phyloP scores from a whole-genome alignment of 2,329 filamentous ascomycete genomes.

The Pestalotiopsis sp. region DNA sequence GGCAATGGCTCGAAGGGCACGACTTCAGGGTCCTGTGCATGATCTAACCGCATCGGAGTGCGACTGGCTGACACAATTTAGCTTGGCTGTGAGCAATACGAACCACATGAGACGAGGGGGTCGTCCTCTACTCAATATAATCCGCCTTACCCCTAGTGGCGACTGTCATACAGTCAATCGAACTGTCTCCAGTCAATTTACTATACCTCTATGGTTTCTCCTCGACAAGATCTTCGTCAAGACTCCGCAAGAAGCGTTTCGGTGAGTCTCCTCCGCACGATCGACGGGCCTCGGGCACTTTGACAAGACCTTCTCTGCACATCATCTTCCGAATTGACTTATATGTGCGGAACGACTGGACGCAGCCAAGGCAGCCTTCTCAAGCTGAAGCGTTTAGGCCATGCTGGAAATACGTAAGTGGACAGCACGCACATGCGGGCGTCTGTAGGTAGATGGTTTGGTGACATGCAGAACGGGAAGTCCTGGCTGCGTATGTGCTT shows the following conservation, averaged over 20 bases:
- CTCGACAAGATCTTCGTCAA: not conserved
- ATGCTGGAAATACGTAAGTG: not conserved
- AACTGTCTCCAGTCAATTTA: not conserved
- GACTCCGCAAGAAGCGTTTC: not conserved
- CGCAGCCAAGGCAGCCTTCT: not conserved
- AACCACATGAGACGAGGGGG: not conserved
- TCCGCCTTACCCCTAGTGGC: not conserved
- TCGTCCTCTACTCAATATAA: not conserved
- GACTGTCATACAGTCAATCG: not conserved
- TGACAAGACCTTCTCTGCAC: no score
- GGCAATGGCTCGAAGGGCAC: not conserved
- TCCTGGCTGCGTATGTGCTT: not conserved
- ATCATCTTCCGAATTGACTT: no score
- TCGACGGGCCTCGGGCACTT: not conserved
- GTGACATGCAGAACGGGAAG: not conserved
- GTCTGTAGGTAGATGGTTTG: not conserved
- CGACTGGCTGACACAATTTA: not conserved
- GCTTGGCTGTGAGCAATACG: conserved; percentile 5
- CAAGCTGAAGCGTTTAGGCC: not conserved
- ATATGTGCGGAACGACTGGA: not conserved
- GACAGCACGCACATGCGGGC: not conserved
- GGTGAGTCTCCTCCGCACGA: not conserved
- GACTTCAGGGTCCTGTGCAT: conserved; percentile 5
- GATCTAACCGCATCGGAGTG: not conserved
- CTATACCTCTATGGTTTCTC: not conserved